Evolutionary conservation across 2,329 filamentous ascomycete species (phyloP).

Genomic region (Paraphaeosphaeria minitans): DNA sequence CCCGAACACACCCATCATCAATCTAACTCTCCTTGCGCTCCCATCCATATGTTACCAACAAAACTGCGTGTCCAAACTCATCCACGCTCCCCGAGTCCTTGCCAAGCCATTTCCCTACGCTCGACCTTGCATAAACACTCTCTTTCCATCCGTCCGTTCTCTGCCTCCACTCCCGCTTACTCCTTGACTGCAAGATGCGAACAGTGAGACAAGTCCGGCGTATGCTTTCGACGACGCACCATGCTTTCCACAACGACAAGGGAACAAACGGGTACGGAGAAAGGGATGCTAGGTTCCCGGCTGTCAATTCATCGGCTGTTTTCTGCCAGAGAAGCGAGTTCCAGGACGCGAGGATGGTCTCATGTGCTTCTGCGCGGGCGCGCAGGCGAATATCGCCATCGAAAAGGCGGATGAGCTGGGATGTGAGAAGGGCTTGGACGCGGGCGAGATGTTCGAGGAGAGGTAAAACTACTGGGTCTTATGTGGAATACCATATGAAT

Average conservation of each 20-base stretch:
- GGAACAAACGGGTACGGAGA: not conserved
- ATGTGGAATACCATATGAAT: not conserved
- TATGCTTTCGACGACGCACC: constrained; percentile 6
- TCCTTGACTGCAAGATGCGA: not conserved
- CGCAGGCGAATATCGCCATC: constrained; percentile 14
- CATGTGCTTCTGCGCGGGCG: not conserved
- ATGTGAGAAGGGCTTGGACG: constrained; percentile 11
- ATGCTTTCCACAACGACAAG: not conserved
- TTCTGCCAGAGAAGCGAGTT: not conserved
- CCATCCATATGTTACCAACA: not conserved
- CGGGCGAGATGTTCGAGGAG: constrained; percentile 7
- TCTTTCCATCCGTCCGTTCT: not conserved
- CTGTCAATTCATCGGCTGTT: not conserved
- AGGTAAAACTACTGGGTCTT: not conserved
- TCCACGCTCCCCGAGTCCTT: not conserved
- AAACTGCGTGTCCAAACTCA: constrained; percentile 6
- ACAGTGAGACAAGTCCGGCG: not conserved
- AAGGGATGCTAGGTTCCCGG: not conserved
- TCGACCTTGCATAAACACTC: not conserved
- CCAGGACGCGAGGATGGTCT: not conserved
- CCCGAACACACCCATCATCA: not conserved
- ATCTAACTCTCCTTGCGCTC: not conserved
- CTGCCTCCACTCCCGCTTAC: not conserved
- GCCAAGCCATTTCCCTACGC: not conserved
- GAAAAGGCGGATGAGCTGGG: constrained; percentile 11